Evolutionary conservation across 768 basidiomycete species (phyloP).

Genomic region (Hericium coralloides): DNA sequence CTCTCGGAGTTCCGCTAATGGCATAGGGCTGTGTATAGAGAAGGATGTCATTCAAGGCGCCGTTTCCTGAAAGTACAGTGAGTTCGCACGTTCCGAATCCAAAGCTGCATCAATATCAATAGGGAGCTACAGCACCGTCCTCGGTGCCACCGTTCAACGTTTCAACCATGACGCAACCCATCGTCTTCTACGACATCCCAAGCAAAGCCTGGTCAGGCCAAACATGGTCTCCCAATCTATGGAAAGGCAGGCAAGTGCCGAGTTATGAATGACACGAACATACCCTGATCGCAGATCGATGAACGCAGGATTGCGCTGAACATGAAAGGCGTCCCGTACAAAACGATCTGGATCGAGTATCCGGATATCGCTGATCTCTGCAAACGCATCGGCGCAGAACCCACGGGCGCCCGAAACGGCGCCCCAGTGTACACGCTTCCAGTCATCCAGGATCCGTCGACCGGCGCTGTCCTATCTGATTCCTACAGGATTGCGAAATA

Average conservation of each 20-base stretch:
- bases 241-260: conserved; percentile 15
- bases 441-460: conserved; percentile 38
- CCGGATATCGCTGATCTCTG: conserved; percentile 32
- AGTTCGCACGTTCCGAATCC: no score
- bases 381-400: conserved; percentile 25
- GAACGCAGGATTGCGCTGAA: conserved; percentile 26
- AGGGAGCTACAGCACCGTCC: no score
- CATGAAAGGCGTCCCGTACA: conserved; percentile 29
- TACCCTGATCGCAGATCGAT: conserved; percentile 28
- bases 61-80: no score
- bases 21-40: no score
- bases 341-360: conserved; percentile 39
- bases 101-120: no score
- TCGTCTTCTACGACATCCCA: conserved; percentile 32
- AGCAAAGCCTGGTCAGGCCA: conserved; percentile 16
- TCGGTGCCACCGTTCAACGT: no score
- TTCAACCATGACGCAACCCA: conserved; percentile 10
- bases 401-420: conserved; percentile 25
- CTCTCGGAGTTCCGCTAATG: no score
- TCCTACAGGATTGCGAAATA: conserved; percentile 40
- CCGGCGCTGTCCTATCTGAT: conserved; percentile 29
- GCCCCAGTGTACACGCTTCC: conserved; percentile 36
- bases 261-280: conserved; percentile 15
- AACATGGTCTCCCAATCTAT: conserved; percentile 28
- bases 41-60: no score